phyloP scores from a whole-genome alignment of 441 rosid genomes.

The Geranium incanum region DNA sequence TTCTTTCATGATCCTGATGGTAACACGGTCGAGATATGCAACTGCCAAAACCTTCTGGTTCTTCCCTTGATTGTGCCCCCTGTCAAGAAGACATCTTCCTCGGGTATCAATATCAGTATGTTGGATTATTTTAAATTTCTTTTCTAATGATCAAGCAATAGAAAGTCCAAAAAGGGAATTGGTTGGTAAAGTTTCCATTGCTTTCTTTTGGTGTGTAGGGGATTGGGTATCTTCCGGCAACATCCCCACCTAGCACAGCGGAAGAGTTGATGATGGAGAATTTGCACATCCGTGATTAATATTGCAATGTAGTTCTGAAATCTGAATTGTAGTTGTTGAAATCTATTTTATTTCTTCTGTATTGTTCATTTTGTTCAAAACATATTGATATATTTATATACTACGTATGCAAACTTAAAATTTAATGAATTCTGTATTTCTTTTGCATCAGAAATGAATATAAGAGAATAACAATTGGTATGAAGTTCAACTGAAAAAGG shows the following conservation, averaged over 20 bases:
- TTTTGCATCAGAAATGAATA: too few relatives aligned
- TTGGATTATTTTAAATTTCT: not conserved
- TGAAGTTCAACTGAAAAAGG: too few relatives aligned
- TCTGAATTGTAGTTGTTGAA: not conserved
- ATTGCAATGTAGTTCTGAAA: not conserved
- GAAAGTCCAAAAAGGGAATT: too few relatives aligned
- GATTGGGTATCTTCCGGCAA: too few relatives aligned
- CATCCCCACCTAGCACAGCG: not conserved
- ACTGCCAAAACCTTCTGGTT: not conserved
- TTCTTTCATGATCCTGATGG: conserved; percentile 1
- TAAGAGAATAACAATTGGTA: too few relatives aligned
- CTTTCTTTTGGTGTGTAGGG: too few relatives aligned
- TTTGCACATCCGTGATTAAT: not conserved
- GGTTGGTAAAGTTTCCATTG: too few relatives aligned
- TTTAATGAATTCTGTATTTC: too few relatives aligned
- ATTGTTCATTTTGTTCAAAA: too few relatives aligned
- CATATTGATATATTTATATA: too few relatives aligned
- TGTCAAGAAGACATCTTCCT: not conserved
- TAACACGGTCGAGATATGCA: conserved; percentile 5
- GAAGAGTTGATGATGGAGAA: not conserved
- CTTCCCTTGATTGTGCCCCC: not conserved
- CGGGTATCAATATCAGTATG: not conserved
- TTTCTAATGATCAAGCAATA: too few relatives aligned
- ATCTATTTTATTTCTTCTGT: not conserved
- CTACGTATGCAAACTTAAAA: too few relatives aligned